Percentiles rank a stretch among this genome's conserved stretches.
Conservation (phyloP, 2,329 filamentous ascomycete species). For the Pseudocercospora macadamiae region DNA sequence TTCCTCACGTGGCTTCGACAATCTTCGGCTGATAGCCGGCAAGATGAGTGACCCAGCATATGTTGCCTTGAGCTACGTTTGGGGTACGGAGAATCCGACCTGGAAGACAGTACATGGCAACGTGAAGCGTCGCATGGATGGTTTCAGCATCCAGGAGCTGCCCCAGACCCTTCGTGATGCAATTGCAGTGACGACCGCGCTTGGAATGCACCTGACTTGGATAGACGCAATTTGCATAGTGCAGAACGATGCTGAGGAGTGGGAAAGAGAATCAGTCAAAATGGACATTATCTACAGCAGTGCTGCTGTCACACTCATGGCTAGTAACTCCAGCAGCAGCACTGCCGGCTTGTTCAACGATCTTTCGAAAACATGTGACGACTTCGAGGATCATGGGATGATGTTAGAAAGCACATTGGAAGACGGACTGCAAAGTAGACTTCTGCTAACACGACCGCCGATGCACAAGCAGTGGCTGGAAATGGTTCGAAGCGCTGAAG, state of each 20-base stretch:
- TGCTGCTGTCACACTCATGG: background rate
- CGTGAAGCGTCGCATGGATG: background rate
- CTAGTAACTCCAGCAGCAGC: background rate
- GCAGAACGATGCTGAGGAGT: slow-evolving; percentile 6
- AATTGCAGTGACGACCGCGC: background rate
- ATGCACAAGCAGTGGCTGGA: background rate
- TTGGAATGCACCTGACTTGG: slow-evolving; percentile 7
- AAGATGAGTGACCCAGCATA: background rate
- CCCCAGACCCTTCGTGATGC: slow-evolving; percentile 4
- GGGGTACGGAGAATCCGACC: background rate
- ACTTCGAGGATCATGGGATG: background rate
- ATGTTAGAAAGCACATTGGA: background rate
- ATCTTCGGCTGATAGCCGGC: background rate
- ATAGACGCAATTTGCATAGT: slow-evolving; percentile 11
- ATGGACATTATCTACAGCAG: slow-evolving; percentile 14
- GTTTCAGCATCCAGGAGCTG: background rate
- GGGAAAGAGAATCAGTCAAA: slow-evolving; percentile 1
- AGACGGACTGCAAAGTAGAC: background rate
- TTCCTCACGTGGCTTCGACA: background rate
- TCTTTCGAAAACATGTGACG: background rate
- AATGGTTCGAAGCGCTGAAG: background rate
- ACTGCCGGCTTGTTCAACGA: background rate
- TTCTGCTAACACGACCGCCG: background rate
- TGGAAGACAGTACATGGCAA: background rate
- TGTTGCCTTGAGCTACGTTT: background rate